A percentile compares a stretch with the other conserved stretches of the same genome.
Conservation (phyloP, 495 filamentous ascomycete genomes). For the Recurvomyces mirabilis region DNA sequence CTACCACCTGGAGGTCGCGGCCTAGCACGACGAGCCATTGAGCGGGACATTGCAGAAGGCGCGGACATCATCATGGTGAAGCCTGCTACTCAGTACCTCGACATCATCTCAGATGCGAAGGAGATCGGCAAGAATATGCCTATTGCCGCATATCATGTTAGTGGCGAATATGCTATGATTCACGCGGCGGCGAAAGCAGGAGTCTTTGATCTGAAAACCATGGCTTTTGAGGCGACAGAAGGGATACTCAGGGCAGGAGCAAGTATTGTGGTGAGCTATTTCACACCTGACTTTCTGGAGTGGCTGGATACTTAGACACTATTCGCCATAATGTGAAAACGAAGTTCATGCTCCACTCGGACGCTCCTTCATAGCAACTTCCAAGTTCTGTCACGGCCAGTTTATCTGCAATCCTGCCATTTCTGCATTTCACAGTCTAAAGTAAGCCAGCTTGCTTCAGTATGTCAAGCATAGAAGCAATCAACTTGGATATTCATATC, state of each 20-base stretch:
- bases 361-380: too few relatives aligned
- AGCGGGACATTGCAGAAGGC: conserved; percentile 80
- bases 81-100: conserved; percentile 83
- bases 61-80: conserved; percentile 99
- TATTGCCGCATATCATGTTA: conserved; percentile 90
- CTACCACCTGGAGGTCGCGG: conserved; percentile 83
- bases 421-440: too few relatives aligned
- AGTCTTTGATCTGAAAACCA: conserved; percentile 91
- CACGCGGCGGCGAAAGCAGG: conserved; percentile 90
- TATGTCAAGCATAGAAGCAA: too few relatives aligned
- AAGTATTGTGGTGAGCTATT: conserved; percentile 84
- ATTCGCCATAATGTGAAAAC: too few relatives aligned
- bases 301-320: conserved; percentile 47
- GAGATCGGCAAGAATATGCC: conserved; percentile 83
- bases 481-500: too few relatives aligned
- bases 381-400: too few relatives aligned
- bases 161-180: conserved; percentile 96
- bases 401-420: too few relatives aligned
- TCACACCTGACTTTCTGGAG: conserved; percentile 84
- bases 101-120: conserved; percentile 94
- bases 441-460: too few relatives aligned
- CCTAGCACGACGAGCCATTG: conserved; percentile 84
- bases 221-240: conserved; percentile 89
- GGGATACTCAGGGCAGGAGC: conserved; percentile 89
- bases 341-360: too few relatives aligned